Base-by-base conservation (phyloP, 2,329 filamentous ascomycete genomes). In the Fusarium neocosmosporiellum region DNA sequence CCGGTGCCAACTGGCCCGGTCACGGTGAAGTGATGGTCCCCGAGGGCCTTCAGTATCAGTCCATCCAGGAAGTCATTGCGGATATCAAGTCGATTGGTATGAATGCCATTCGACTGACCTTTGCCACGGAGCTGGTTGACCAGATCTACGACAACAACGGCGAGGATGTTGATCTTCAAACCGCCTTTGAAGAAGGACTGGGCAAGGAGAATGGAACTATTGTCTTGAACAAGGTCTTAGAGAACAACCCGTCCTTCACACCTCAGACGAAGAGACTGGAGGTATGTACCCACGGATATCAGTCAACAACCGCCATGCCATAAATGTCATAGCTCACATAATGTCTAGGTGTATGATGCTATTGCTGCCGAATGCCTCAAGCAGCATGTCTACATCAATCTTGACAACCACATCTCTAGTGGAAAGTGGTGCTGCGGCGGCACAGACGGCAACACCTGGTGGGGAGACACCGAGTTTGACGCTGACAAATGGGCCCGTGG, bases 111-210 rank as follows among this genome's bases (percentile, higher is more conserved):
- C 88, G 90, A 2, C 80, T 92, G 46, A 91, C 89, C 0, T 92
- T 87, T 63, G 89, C 90, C 4, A 92, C 88, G 65, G 86, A 92
- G 76, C 88, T 92, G 87, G 82, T 92, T 59, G 90, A 92, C 71
- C 84, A 89, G 75, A 88, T 88, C 67, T 85, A 87, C 48, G 82
- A 79, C 63, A 86, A 87, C 63, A 81, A 81, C n/a, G 85, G 84
- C 10, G 66, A 80, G 27, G 88, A 89, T 43, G 79, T 87, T 2
- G 80, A 84, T 4, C 75, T 89, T 13, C 74, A 83, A 63, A 82
- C 80, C 6, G 85, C 87, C 0, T 86, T 89, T 22, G 70, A 80
- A 70, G 6, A 80, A 77, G 18, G 86, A 79, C 82, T 88, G 10
- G 90, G 90, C 0, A 75, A 84, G 14, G 79, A 82, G 1, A 90